Evolutionary conservation across 2,329 filamentous ascomycete genomes (phyloP).

Genomic region (Alternaria arbusti): DNA sequence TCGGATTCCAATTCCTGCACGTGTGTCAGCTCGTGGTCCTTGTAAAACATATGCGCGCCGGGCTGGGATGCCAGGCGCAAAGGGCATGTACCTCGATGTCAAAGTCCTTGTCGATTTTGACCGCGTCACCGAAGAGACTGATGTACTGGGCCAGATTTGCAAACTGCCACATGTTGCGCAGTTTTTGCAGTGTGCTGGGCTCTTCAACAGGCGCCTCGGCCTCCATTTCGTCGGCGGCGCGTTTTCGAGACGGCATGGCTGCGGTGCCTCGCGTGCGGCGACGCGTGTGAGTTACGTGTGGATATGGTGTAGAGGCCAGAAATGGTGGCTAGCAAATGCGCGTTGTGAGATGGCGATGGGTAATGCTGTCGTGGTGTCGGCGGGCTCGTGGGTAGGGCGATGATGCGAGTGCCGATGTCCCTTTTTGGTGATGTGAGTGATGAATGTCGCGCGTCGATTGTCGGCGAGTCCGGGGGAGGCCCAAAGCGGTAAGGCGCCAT

Average conservation of each 20-base stretch:
- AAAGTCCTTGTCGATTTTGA: constrained; percentile 88
- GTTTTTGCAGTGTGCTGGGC: constrained; percentile 61
- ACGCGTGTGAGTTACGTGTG: constrained; percentile 35
- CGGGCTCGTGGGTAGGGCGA: constrained; percentile 5
- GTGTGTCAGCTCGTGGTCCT: constrained; percentile 34
- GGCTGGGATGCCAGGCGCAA: constrained; percentile 26
- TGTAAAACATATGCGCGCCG: constrained; percentile 18
- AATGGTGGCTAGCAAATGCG: neutral
- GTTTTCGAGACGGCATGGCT: constrained; percentile 49
- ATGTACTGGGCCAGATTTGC: constrained; percentile 94
- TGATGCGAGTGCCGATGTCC: constrained; percentile 10
- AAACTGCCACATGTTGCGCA: constrained; percentile 95
- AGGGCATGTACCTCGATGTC: constrained; percentile 77
- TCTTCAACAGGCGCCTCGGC: constrained; percentile 54
- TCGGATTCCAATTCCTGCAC: constrained; percentile 84
- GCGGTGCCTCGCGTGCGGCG: constrained; percentile 36
- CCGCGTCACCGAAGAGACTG: constrained; percentile 82
- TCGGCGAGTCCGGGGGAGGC: constrained; percentile 9
- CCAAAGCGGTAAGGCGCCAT: constrained; percentile 1
- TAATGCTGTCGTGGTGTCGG: neutral
- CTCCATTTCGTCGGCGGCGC: constrained; percentile 60
- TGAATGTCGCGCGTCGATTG: constrained; percentile 7
- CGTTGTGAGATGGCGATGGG: neutral
- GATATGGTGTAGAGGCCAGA: neutral
- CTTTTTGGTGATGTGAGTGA: constrained; percentile 5